Evolutionary conservation across 129 eudicot genomes (phyloP).

Genomic region (Chrysanthemum lavandulifolium): DNA sequence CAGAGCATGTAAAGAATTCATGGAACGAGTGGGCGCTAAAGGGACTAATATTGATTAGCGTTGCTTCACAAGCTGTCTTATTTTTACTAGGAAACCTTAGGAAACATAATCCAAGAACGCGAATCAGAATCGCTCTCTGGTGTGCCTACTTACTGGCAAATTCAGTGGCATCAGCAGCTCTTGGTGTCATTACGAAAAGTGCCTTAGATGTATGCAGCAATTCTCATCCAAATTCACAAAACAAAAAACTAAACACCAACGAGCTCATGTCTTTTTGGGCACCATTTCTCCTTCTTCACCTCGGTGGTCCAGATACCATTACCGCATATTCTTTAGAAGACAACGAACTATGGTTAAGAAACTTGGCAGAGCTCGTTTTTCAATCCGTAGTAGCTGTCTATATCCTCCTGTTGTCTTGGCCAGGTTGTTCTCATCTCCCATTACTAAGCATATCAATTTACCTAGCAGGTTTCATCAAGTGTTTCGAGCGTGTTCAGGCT

Average conservation of each 20-base stretch:
- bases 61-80: conserved; percentile 38
- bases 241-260: conserved; percentile 15
- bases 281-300: conserved; percentile 39
- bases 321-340: conserved; percentile 44
- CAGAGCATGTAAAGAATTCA: conserved; percentile 24
- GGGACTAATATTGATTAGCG: conserved; percentile 36
- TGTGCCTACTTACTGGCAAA: conserved; percentile 47
- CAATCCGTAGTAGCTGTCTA: conserved; percentile 28
- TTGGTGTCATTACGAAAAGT: conserved; percentile 38
- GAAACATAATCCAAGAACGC: conserved; percentile 31
- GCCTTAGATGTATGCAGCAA: conserved; percentile 31
- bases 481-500: conserved; percentile 38
- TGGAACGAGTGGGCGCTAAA: conserved; percentile 49
- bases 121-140: conserved; percentile 49
- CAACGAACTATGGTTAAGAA: conserved; percentile 48
- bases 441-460: conserved; percentile 24
- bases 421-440: conserved; percentile 23
- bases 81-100: conserved; percentile 40
- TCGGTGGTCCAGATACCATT: conserved; percentile 48
- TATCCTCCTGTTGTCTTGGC: conserved; percentile 34
- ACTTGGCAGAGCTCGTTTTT: conserved; percentile 27
- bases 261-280: conserved; percentile 35
- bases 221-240: not conserved
- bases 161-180: conserved; percentile 43
- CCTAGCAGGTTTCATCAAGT: conserved; percentile 39